phyloP scores from a whole-genome alignment of 139 green algal genomes.

The Chlamydomonas eustigma region DNA sequence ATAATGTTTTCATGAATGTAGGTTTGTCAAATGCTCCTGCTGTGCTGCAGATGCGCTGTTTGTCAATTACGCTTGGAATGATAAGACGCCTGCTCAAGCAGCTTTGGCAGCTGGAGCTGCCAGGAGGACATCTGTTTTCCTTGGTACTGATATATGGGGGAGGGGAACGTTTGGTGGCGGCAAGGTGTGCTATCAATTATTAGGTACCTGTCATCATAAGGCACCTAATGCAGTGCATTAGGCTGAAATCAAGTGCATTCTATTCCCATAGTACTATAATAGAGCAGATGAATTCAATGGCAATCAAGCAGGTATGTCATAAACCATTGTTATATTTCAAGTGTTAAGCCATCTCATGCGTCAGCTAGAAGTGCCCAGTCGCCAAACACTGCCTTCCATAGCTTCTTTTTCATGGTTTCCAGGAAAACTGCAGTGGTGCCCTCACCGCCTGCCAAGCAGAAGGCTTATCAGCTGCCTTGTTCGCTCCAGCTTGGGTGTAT shows the following conservation, averaged over 20 bases:
- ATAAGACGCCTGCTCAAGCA: conserved; percentile 10
- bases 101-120: conserved; percentile 26
- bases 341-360: not conserved
- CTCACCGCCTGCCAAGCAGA: conserved; percentile 19
- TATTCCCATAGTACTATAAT: too few relatives aligned
- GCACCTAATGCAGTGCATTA: too few relatives aligned
- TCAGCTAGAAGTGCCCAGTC: too few relatives aligned
- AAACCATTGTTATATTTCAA: not conserved
- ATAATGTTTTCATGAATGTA: too few relatives aligned
- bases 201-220: not conserved
- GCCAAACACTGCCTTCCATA: not conserved
- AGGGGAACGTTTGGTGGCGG: conserved; percentile 60
- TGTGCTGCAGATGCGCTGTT: conserved; percentile 68
- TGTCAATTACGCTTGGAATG: conserved; percentile 67
- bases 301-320: not conserved
- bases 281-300: too few relatives aligned
- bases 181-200: conserved; percentile 18
- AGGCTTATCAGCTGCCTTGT: conserved; percentile 48
- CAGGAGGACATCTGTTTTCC: not conserved
- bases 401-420: not conserved
- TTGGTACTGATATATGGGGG: conserved; percentile 61
- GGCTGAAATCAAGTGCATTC: too few relatives aligned
- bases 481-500: conserved; percentile 59
- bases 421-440: conserved; percentile 19
- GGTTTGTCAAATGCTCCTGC: too few relatives aligned